Base-by-base conservation (phyloP, 2,329 filamentous ascomycete species). In the Alternaria longipes region DNA sequence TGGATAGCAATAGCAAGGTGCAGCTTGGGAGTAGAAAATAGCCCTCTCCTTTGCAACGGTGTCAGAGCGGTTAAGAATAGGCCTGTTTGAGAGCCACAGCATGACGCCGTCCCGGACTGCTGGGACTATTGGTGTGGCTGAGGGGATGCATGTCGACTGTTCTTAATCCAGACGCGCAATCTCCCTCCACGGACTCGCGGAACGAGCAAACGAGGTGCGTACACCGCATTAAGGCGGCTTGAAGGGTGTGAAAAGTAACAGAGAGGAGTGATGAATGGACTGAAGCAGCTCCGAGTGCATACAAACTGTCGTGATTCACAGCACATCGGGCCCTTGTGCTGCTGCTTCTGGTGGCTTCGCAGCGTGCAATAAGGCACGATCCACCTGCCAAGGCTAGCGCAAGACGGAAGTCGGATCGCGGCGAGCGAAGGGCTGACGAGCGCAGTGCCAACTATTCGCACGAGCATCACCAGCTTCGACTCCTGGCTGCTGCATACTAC, bases 151-250 rank as follows among this genome's bases (percentile, higher is more conserved):
- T 54, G 58, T 51, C 32, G 58, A 22, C 50, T 58, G 54, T 55
- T 57, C 58, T 61, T 53, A 61, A 61, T 61, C n/a, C 59, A 64
- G 60, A 56, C 57, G 49, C 54, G 59, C 65, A 67, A 67, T 67
- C 62, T 67, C 65, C 62, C 57, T 52, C 44, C 32, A 59, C 54
- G 26, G 54, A 51, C 38, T 45, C n/a, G 47, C 55, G 47, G 28
- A 45, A 36, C 22, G 5, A 20, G 36, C 20, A 34, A 7, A 54
- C n/a, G n/a, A n/a, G 18, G 14, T 38, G 24, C n/a, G 20, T n/a
- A 24, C 26, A 26, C 7, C 8, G 56, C 56, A 9, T 24, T 20
- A 20, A 18, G 3, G 16, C 9, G 47, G 38, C 26, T 14, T 47
- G 16, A 26, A 46, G 47, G 38, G 28, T 22, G 47, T 34, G 11